Evolutionary conservation across 2,329 filamentous ascomycete species (phyloP).

Genomic region (Huntiella savannae): DNA sequence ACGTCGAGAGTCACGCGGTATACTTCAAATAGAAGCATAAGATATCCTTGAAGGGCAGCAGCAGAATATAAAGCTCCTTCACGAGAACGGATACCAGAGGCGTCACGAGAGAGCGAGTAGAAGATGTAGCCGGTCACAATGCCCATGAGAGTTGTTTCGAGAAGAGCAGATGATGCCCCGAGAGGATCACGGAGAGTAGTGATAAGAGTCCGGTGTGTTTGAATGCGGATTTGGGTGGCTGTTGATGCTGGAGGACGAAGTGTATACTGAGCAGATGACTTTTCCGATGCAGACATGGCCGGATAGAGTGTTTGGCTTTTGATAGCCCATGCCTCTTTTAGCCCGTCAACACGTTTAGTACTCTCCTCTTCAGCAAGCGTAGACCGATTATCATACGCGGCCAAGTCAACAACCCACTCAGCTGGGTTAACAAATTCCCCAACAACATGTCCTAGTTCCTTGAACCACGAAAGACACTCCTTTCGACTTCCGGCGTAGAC

Average conservation of each 20-base stretch:
- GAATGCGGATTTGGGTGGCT: slow-evolving; percentile 40
- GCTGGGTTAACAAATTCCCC: slow-evolving; percentile 61
- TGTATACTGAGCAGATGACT: background rate
- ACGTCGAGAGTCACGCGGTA: slow-evolving; percentile 61
- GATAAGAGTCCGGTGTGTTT: slow-evolving; percentile 50
- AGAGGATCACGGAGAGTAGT: slow-evolving; percentile 61
- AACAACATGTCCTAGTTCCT: slow-evolving; percentile 36
- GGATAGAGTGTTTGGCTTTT: slow-evolving; percentile 14
- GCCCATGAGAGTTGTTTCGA: slow-evolving; percentile 53
- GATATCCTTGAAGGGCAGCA: slow-evolving; percentile 53
- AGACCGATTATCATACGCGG: slow-evolving; percentile 54
- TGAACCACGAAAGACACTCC: slow-evolving; percentile 46
- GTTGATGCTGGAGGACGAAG: slow-evolving; percentile 33
- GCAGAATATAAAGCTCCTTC: slow-evolving; percentile 56
- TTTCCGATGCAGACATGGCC: background rate
- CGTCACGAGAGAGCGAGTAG: slow-evolving; percentile 41
- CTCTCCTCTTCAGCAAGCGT: slow-evolving; percentile 44
- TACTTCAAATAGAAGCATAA: slow-evolving; percentile 57
- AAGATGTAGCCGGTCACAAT: slow-evolving; percentile 59
- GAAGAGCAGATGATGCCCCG: slow-evolving; percentile 49
- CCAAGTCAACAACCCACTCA: slow-evolving; percentile 56
- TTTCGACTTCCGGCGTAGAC: slow-evolving; percentile 45
- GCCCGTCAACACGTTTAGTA: slow-evolving; percentile 35
- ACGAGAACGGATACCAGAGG: slow-evolving; percentile 53
- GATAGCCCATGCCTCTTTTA: slow-evolving; percentile 41